Base-by-base conservation (phyloP, 306 rosid species). In the Senna siamea region DNA sequence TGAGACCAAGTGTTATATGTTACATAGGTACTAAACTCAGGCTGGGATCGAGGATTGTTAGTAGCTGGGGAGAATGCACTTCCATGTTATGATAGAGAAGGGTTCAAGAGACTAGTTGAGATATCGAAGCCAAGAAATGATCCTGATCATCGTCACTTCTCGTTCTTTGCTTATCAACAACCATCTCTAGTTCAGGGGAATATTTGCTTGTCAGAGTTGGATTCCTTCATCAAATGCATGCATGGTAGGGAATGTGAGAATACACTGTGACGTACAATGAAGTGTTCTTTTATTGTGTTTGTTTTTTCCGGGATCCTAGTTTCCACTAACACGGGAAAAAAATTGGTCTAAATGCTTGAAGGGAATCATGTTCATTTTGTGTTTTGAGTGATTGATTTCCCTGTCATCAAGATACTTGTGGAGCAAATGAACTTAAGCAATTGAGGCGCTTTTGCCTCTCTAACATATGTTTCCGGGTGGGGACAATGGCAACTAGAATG, bases 41-140 rank as follows among this genome's bases (percentile, higher is more conserved):
- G 95, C 53, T 92, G 95, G 97, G 96, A 92, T 80, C 87, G 79
- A 57, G 95, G 93, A 41, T 81, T 94, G 77, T 30, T 79, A 43
- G 79, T 92, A 40, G 95, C 95, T 11, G 99, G 99, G 70, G 97
- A 92, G 80, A 94, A 92, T 77, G 89, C 93, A 74, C 85, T 78
- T 10, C 82, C 90, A 9, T 89, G 96, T 84, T 89, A 69, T 77
- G 89, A 87, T 64, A 85, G 95, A 85, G 97, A 94, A 80, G 90
- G 96, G 26, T 86, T 81, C 84, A 73, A 80, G 83, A 85, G 92
- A 79, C 74, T 92, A 34, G 86, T 89, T 60, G 97, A 92, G 84
- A 80, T 84, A 82, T 96, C 93, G 20, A 94, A 94, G 78, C 95
- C 99, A 52, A 88, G 93, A 70, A 81, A 86, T 83, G 91, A 91